Evolutionary conservation across 1,284 basidiomycete species (phyloP).

Genomic region (Vanrija humicola): DNA sequence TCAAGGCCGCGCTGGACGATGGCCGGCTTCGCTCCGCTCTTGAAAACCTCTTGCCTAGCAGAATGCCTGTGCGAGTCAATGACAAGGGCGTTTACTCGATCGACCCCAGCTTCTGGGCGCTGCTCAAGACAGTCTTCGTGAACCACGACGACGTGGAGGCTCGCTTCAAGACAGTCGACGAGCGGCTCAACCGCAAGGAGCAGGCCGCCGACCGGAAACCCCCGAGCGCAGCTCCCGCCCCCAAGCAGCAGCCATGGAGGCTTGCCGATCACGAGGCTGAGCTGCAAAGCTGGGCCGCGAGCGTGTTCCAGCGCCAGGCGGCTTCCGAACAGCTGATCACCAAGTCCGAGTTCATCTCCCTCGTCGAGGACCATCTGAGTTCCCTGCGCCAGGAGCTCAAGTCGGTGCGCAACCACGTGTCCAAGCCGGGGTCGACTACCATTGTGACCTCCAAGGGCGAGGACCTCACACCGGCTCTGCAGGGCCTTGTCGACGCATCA

Average conservation of each 20-base stretch:
- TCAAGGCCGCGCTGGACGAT: slow-evolving; percentile 36
- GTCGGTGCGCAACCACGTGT: slow-evolving; percentile 14
- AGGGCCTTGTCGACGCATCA: slow-evolving; percentile 64
- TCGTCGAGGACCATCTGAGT: slow-evolving; percentile 21
- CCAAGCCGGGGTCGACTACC: slow-evolving; percentile 50
- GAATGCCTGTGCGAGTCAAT: slow-evolving; percentile 47
- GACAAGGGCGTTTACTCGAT: slow-evolving; percentile 46
- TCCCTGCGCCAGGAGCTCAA: slow-evolving; percentile 1
- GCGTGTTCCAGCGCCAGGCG: slow-evolving; percentile 40
- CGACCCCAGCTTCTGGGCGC: slow-evolving; percentile 52
- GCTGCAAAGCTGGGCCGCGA: slow-evolving; percentile 43
- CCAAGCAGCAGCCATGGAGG: slow-evolving; percentile 3
- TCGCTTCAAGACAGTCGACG: background rate
- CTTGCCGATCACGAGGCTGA: slow-evolving; percentile 41
- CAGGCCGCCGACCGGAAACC: background rate
- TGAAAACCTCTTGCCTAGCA: slow-evolving; percentile 46
- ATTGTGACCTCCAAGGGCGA: slow-evolving; percentile 72
- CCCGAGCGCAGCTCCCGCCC: background rate
- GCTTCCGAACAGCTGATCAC: slow-evolving; percentile 25
- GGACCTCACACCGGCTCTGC: slow-evolving; percentile 68
- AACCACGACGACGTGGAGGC: slow-evolving; percentile 5
- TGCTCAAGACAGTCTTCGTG: slow-evolving; percentile 50
- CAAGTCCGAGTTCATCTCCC: slow-evolving; percentile 28
- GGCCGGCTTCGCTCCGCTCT: slow-evolving; percentile 43
- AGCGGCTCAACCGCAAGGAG: background rate